A percentile compares a stretch with the other conserved stretches of the same genome.
phyloP scores from a whole-genome alignment of 805 yeast species.

The Vanderwaltozyma yarrowii region DNA sequence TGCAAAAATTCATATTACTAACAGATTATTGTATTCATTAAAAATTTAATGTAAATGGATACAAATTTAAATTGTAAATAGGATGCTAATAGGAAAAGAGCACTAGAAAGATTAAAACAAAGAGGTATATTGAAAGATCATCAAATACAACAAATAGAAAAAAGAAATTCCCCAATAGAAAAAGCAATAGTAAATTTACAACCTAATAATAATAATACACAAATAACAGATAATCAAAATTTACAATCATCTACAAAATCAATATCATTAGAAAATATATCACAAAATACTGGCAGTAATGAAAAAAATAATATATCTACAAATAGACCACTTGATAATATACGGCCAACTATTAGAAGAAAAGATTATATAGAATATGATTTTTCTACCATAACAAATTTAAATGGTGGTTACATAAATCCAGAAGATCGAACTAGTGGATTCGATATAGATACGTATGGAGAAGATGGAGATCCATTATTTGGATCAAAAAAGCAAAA shows the following conservation, averaged over 20 bases:
- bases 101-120: conserved; percentile 46
- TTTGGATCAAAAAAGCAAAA: conserved; percentile 24
- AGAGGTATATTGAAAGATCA: conserved; percentile 29
- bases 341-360: conserved; percentile 41
- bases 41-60: too few species aligned
- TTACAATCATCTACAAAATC: conserved; percentile 1
- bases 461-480: conserved; percentile 27
- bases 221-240: neutral
- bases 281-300: too few species aligned
- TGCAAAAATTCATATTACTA: neutral
- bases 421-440: conserved; percentile 12
- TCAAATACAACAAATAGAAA: conserved; percentile 15
- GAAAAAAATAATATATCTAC: too few species aligned
- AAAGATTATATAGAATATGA: conserved; percentile 76
- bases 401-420: conserved; percentile 73
- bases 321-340: conserved; percentile 18
- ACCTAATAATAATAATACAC: neutral
- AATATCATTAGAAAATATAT: too few species aligned
- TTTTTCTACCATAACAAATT: conserved; percentile 81
- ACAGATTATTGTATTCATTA: neutral
- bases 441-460: conserved; percentile 10
- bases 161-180: conserved; percentile 10
- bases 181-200: neutral
- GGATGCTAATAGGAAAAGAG: conserved; percentile 57
- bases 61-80: too few species aligned